Evolutionary conservation across 75 land plant genomes (phyloP).

Genomic region (Adiantum capillusveneris): DNA sequence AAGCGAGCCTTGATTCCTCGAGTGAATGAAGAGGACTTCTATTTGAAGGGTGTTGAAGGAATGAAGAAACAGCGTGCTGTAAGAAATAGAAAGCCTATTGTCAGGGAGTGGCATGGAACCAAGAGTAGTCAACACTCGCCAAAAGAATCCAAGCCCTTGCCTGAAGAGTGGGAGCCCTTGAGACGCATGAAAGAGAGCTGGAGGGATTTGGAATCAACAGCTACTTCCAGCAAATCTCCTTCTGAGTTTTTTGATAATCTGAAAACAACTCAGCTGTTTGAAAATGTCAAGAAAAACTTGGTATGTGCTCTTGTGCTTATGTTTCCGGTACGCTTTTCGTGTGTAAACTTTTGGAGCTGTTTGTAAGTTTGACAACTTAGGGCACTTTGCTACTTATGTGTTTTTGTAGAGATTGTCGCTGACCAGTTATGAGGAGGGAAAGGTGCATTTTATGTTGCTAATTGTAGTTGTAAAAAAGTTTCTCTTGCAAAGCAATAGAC

Average conservation of each 20-base stretch:
- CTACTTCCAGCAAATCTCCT: conserved; percentile 34
- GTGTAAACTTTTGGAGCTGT: no score
- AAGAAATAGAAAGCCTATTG: background rate
- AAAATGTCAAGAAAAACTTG: conserved; percentile 66
- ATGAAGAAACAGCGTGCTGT: background rate
- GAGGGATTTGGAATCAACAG: conserved; percentile 61
- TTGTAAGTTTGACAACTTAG: no score
- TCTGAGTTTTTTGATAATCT: conserved; percentile 51
- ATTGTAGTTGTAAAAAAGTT: background rate
- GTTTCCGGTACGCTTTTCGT: no score
- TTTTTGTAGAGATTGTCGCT: conserved; percentile 3
- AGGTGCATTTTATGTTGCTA: background rate
- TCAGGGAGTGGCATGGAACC: conserved; percentile 14
- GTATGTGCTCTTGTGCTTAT: conserved; percentile 19
- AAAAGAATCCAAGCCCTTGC: conserved; percentile 14
- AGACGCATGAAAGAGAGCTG: conserved; percentile 52
- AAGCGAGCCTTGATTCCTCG: conserved; percentile 49
- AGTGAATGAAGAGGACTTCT: conserved; percentile 22
- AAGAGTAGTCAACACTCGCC: conserved; percentile 14
- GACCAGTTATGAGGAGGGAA: background rate
- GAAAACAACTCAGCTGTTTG: conserved; percentile 59
- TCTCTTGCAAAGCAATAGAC: no score
- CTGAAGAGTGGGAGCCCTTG: conserved; percentile 80
- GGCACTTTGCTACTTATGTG: no score
- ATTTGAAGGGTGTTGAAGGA: background rate